phyloP scores from a whole-genome alignment of 1,139 yeast species.

The Yamadazyma atlantica region DNA sequence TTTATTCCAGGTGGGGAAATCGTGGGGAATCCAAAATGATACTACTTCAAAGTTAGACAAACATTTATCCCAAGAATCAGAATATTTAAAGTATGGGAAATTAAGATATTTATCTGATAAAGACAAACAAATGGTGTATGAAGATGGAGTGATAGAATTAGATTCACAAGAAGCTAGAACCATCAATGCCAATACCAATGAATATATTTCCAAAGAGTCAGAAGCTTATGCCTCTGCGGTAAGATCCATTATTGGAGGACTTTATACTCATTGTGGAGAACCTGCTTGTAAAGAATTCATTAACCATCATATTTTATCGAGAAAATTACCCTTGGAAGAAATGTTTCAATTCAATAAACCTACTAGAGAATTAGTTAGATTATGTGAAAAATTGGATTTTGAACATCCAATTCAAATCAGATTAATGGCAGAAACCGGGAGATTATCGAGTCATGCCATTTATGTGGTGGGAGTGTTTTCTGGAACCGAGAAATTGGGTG shows the following conservation, averaged over 20 bases:
- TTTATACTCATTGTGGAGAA: constrained; percentile 67
- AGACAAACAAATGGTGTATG: constrained; percentile 36
- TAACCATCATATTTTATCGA: constrained; percentile 68
- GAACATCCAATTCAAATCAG: constrained; percentile 72
- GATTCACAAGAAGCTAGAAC: constrained; percentile 29
- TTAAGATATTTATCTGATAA: constrained; percentile 50
- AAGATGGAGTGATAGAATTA: constrained; percentile 52
- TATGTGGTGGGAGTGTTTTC: constrained; percentile 90
- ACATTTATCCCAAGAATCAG: constrained; percentile 68
- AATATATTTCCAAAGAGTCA: constrained; percentile 28
- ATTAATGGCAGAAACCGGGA: constrained; percentile 90
- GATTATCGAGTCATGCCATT: constrained; percentile 79
- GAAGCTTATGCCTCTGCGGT: constrained; percentile 58
- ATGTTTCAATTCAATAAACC: constrained; percentile 85
- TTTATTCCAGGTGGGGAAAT: constrained; percentile 61
- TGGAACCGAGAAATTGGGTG: constrained; percentile 83
- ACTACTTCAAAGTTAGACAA: constrained; percentile 62
- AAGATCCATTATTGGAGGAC: constrained; percentile 70
- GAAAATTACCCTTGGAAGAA: constrained; percentile 69
- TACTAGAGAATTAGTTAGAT: constrained; percentile 74
- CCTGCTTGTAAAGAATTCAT: constrained; percentile 64
- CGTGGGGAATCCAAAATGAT: constrained; percentile 91
- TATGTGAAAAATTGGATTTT: constrained; percentile 78
- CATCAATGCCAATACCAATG: constrained; percentile 15
- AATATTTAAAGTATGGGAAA: constrained; percentile 61